Base-by-base conservation (phyloP, 768 basidiomycete genomes). In the Kwoniella mangroviensis region DNA sequence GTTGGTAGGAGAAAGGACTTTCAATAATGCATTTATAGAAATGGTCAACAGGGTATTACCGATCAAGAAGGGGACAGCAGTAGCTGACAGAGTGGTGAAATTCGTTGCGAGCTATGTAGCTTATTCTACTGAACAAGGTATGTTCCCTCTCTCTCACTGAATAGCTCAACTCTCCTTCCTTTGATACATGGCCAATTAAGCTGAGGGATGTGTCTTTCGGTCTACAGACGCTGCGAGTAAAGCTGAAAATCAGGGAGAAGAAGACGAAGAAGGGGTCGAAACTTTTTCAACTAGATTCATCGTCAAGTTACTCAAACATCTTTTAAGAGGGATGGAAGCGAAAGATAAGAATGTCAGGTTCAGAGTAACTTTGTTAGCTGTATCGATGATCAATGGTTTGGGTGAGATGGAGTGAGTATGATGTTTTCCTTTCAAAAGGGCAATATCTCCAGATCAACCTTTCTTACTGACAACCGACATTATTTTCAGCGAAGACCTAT, bases 281-380 rank as follows among this genome's bases (percentile, higher is more conserved):
- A 91, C 90, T 0, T 83, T 89, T 0, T 86, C 88, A 0, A 86
- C 92, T 0, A 86, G 92, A 70, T 92, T 95, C 76, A 85, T 90
- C 1, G 83, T 87, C 3, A 86, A 88, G 51, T 84, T 94, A 9
- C 84, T 94, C 53, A 87, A 87, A 58, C 92, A 89, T 77, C 86
- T 96, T 34, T 84, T 94, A 69, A 86, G 87, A 68, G 94, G 93
- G 3, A 93, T 93, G 82, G 75, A 85, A 19, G 90, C 93, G 3
- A 96, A 94, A 81, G 93, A 96, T 84, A 98, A 95, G 84, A 86
- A 86, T 53, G 89, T 92, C 49, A 88, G 95, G 5, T 96, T 89
- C 79, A 89, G 95, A 21, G 89, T 89, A 41, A 85, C 92, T 2
- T 90, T 91, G 63, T 84, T 89, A n/a, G 86, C 92, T 15, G 88